phyloP scores from a whole-genome alignment of 768 basidiomycete species.

The Rhizopogon roseolus region DNA sequence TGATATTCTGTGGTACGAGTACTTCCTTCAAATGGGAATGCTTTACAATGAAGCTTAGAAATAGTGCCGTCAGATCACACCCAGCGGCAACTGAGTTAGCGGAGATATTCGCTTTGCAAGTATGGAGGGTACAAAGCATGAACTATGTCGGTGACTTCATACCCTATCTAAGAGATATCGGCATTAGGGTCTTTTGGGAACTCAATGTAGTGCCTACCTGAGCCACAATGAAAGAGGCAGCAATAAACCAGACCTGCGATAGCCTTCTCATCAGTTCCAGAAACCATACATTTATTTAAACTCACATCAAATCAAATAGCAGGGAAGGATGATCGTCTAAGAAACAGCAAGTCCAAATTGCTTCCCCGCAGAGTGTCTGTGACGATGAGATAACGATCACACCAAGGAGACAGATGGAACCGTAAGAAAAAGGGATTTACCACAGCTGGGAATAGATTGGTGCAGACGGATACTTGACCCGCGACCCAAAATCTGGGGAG shows the following conservation, averaged over 20 bases:
- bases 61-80: slow-evolving; percentile 69
- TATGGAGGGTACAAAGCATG: background rate
- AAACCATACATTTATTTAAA: background rate
- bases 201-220: slow-evolving; percentile 33
- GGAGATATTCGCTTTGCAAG: slow-evolving; percentile 52
- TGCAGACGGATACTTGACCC: slow-evolving; percentile 42
- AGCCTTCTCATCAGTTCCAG: background rate
- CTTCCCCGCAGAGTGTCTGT: slow-evolving; percentile 62
- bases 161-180: slow-evolving; percentile 1
- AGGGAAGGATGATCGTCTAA: slow-evolving; percentile 50
- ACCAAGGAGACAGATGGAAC: slow-evolving; percentile 66
- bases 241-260: slow-evolving; percentile 63
- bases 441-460: slow-evolving; percentile 57
- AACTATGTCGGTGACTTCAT: slow-evolving; percentile 7
- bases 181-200: background rate
- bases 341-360: slow-evolving; percentile 69
- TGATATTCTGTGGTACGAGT: slow-evolving; percentile 49
- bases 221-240: slow-evolving; percentile 68
- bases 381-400: slow-evolving; percentile 74
- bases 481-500: slow-evolving; percentile 63
- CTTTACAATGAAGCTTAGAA: slow-evolving; percentile 64
- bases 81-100: slow-evolving; percentile 76
- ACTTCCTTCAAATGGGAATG: background rate
- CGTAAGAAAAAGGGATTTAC: slow-evolving; percentile 64
- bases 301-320: slow-evolving; percentile 59